Evolutionary conservation across 2,329 filamentous ascomycete species (phyloP).

Genomic region (Davidsoniella neocaledoniae): DNA sequence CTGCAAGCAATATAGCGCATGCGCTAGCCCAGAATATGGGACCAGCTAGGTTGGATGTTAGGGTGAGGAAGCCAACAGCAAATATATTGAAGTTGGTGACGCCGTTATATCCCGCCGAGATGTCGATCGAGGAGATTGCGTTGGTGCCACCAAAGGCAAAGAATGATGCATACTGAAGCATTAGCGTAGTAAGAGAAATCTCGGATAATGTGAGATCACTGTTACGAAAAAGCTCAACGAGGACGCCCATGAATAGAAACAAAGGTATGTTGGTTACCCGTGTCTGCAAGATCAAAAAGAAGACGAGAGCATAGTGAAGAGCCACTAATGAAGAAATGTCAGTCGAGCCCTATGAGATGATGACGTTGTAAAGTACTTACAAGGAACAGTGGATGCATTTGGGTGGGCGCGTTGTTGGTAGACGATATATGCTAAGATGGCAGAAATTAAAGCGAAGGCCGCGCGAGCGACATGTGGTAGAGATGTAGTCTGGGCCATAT

Average conservation of each 20-base stretch:
- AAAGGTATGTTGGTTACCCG: slow-evolving; percentile 72
- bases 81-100: slow-evolving; percentile 62
- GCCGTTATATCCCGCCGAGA: slow-evolving; percentile 91
- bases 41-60: slow-evolving; percentile 80
- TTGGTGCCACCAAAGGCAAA: slow-evolving; percentile 87
- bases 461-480: slow-evolving; percentile 32
- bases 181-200: slow-evolving; percentile 51
- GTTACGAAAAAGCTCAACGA: slow-evolving; percentile 32
- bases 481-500: slow-evolving; percentile 25
- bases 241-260: slow-evolving; percentile 55
- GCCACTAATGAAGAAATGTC: slow-evolving; percentile 19
- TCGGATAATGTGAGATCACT: slow-evolving; percentile 36
- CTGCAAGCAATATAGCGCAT: slow-evolving; percentile 41
- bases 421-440: slow-evolving; percentile 23
- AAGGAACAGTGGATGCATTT: slow-evolving; percentile 1
- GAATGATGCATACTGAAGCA: slow-evolving; percentile 70
- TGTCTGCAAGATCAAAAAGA: slow-evolving; percentile 78
- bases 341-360: too few relatives aligned
- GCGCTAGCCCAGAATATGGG: slow-evolving; percentile 73
- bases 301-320: slow-evolving; percentile 53
- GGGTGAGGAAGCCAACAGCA: slow-evolving; percentile 71
- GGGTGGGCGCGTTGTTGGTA: slow-evolving; percentile 22
- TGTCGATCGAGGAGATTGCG: slow-evolving; percentile 85
- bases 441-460: slow-evolving; percentile 31
- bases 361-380: neutral